Conservation (phyloP, 1,284 basidiomycete species). For the Ceratobasidium sp. region DNA sequence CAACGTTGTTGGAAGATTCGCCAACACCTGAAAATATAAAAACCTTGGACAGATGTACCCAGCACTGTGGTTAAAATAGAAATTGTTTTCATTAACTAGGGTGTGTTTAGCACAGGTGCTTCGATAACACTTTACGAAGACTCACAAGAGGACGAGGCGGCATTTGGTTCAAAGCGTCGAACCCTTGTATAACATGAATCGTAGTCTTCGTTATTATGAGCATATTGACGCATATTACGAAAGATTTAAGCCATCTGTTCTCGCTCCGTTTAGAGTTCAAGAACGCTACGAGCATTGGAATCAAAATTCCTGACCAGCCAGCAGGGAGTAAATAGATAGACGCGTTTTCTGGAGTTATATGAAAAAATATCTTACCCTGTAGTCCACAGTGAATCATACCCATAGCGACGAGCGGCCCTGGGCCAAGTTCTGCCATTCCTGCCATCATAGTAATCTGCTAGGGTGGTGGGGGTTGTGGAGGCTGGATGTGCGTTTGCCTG, state of each 20-base stretch:
- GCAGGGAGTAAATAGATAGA: too few species aligned
- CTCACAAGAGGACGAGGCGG: conserved; percentile 5
- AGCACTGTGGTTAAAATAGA: conserved; percentile 6
- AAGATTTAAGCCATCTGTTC: conserved; percentile 4
- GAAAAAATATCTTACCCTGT: background rate
- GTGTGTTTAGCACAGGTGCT: background rate
- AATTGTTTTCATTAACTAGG: background rate
- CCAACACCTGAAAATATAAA: conserved; percentile 27
- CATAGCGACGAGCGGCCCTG: background rate
- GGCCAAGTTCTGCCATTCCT: too few species aligned
- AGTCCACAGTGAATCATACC: background rate
- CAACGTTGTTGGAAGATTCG: conserved; percentile 5
- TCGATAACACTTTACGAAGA: background rate
- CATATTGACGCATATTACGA: background rate
- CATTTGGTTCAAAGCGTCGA: background rate
- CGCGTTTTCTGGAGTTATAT: background rate
- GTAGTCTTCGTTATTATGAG: background rate
- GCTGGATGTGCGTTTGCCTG: too few species aligned
- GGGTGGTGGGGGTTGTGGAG: too few species aligned
- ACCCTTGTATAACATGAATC: conserved; percentile 12
- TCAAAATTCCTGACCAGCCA: background rate
- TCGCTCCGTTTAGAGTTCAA: background rate
- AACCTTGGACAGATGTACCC: conserved; percentile 1
- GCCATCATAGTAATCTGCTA: too few species aligned
- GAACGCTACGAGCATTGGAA: background rate